These are phyloP conservation scores for Ustilago bromivora DNA, from an alignment of 1,284 basidiomycete species.

Conservation along the genomic window DNA sequence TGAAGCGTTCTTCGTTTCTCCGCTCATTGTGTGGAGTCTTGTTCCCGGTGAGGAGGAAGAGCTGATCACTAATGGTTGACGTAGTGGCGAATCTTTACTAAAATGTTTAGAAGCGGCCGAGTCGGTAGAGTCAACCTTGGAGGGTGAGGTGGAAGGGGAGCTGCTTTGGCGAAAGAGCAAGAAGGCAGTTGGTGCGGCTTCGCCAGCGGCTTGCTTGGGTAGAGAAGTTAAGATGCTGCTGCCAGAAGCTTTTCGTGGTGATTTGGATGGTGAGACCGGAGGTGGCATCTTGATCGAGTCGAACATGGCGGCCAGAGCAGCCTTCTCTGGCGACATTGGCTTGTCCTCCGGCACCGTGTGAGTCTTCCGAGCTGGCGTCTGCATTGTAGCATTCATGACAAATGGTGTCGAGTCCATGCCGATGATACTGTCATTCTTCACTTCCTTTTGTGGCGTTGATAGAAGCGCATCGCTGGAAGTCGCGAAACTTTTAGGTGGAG, in stretches of 20 bases:
- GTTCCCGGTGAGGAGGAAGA: slow-evolving; percentile 26
- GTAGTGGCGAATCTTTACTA: slow-evolving; percentile 28
- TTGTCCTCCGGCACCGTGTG: slow-evolving; percentile 13
- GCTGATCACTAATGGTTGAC: slow-evolving; percentile 29
- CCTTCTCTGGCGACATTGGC: slow-evolving; percentile 49
- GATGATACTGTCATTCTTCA: background rate
- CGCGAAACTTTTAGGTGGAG: background rate
- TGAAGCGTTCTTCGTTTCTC: slow-evolving; percentile 15
- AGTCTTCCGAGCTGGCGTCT: slow-evolving; percentile 23
- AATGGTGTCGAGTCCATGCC: background rate
- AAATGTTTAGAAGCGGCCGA: slow-evolving; percentile 21
- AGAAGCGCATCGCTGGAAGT: background rate
- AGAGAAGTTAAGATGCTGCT: slow-evolving; percentile 25
- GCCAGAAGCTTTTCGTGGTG: slow-evolving; percentile 38
- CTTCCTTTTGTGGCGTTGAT: background rate
- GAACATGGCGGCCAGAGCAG: slow-evolving; percentile 47
- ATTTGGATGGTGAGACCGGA: slow-evolving; percentile 38
- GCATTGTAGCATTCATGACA: background rate
- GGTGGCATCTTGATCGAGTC: slow-evolving; percentile 49
- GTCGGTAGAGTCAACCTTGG: slow-evolving; percentile 30
- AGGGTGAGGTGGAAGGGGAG: slow-evolving; percentile 19
- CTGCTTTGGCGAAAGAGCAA: slow-evolving; percentile 15
- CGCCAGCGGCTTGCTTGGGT: slow-evolving; percentile 15
- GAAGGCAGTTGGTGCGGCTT: slow-evolving; percentile 4
- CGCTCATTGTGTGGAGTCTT: background rate